Evolutionary conservation across 768 basidiomycete genomes (phyloP), one percentile per base, ranked within the genome.

Genomic region (Leucocoprinus birnbaumii): DNA sequence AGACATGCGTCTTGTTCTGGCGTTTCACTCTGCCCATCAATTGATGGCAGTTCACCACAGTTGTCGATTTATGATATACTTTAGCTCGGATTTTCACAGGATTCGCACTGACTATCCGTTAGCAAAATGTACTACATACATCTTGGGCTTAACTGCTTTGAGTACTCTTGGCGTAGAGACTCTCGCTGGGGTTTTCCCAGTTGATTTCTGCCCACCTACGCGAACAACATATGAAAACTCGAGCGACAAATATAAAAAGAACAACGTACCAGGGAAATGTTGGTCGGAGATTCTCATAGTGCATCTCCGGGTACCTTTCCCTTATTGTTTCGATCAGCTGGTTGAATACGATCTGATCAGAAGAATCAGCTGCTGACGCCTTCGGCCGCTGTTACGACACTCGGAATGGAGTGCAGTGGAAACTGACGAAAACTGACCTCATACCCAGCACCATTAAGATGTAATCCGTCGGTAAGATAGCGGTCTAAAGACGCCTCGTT

Each of bases 381-480:
- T 55, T 38, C 38, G 4, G 38, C 38, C 16, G 13, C 38, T 14
- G 16, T 38, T 38, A 52, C 18, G 27, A 24, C 45, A 43, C 10
- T 27, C 18, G 7, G 7, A 47, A 57, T 41, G 40, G 24, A 48
- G 26, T 38, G 43, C 35, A 22, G 11, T 51, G 22, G 65, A 4
- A n/a, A 11, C 16, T 11, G 38, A 38, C 16, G 38, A 38, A 38
- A 38, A 38, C 84, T 63, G 62, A 91, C 89, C 66, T 77, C 66
- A 62, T 94, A 94, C 21, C 91, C 94, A 2, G 70, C 77, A n/a
- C 68, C 74, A 51, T 80, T 91, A 62, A 93, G 69, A 68, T 97
- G 94, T 48, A 97, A 69, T 2, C 94, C 94, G 65, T 97, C 94
- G 40, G 64, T 69, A 51, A 91, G 66, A 63, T 78, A 87, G 42